These are phyloP conservation scores for Huntiella savannae DNA, from an alignment of 2,329 filamentous ascomycete species.

Conservation along the genomic window DNA sequence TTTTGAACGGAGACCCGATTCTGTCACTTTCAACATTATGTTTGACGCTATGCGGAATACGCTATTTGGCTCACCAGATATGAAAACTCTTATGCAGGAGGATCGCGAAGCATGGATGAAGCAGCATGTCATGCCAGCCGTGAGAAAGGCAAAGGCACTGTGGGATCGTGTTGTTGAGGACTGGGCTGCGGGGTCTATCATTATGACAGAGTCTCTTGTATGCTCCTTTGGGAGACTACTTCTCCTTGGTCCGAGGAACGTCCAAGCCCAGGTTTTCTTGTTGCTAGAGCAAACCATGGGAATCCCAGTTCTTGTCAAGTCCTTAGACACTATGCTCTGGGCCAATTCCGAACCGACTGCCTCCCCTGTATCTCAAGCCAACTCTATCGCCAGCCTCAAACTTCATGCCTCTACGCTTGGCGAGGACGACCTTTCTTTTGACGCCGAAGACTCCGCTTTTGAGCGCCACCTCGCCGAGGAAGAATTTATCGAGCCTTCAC, in stretches of 20 bases:
- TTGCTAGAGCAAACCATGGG: constrained; percentile 70
- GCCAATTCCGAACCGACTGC: neutral
- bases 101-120: constrained; percentile 10
- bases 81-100: constrained; percentile 12
- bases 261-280: constrained; percentile 53
- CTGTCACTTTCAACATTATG: constrained; percentile 62
- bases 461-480: neutral
- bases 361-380: too few species aligned
- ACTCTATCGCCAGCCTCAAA: too few species aligned
- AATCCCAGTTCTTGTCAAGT: constrained; percentile 37
- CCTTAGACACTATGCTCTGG: constrained; percentile 9
- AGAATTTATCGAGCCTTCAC: neutral
- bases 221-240: constrained; percentile 65
- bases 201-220: constrained; percentile 61
- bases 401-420: too few species aligned
- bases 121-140: constrained; percentile 9
- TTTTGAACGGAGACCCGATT: constrained; percentile 41
- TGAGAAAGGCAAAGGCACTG: constrained; percentile 45
- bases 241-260: constrained; percentile 40
- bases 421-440: neutral
- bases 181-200: constrained; percentile 52
- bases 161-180: constrained; percentile 66
- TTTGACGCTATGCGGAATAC: constrained; percentile 51
- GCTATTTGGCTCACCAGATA: constrained; percentile 15
- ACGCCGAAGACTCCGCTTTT: neutral